Percentiles rank a stretch among this genome's conserved stretches.
Conservation (phyloP, 495 filamentous ascomycete species). For the Daldinia bambusicola region DNA sequence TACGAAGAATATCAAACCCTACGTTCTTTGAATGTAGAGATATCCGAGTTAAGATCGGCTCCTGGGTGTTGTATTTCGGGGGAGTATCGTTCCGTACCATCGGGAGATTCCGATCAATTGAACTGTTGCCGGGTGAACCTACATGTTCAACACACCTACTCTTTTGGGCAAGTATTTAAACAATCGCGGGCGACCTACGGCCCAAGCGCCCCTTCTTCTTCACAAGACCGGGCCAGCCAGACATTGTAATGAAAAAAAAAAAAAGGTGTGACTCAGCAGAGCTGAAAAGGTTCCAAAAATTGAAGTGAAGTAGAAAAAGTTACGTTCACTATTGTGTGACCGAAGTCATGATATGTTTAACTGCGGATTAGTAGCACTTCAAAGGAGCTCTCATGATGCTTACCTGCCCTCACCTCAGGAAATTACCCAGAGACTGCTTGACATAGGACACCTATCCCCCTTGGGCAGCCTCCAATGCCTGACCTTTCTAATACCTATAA, state of each 20-base stretch:
- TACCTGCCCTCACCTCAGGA: constrained; percentile 9
- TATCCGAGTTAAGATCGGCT: neutral
- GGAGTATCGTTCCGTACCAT: constrained; percentile 7
- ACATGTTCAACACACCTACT: constrained; percentile 13
- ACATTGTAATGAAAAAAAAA: constrained; percentile 12
- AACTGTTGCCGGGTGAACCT: constrained; percentile 32
- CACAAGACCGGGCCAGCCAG: constrained; percentile 1
- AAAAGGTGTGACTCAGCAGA: constrained; percentile 11
- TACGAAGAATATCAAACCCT: neutral
- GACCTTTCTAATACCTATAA: constrained; percentile 3
- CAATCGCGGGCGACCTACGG: neutral
- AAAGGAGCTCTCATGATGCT: neutral
- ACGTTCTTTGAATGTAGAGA: neutral
- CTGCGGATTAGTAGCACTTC: neutral
- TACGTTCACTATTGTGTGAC: constrained; percentile 7
- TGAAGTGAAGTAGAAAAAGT: constrained; percentile 12
- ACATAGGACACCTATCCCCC: constrained; percentile 5
- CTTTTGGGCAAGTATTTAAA: constrained; percentile 30
- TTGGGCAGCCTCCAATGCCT: constrained; percentile 7
- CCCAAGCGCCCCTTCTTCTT: neutral
- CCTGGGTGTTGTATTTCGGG: neutral
- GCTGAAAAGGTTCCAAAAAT: constrained; percentile 11
- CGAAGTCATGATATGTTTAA: neutral
- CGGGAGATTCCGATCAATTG: constrained; percentile 30
- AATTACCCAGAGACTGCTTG: constrained; percentile 13